Conservation (phyloP, 305 asterid genomes). For the Caryopteris hybrid region DNA sequence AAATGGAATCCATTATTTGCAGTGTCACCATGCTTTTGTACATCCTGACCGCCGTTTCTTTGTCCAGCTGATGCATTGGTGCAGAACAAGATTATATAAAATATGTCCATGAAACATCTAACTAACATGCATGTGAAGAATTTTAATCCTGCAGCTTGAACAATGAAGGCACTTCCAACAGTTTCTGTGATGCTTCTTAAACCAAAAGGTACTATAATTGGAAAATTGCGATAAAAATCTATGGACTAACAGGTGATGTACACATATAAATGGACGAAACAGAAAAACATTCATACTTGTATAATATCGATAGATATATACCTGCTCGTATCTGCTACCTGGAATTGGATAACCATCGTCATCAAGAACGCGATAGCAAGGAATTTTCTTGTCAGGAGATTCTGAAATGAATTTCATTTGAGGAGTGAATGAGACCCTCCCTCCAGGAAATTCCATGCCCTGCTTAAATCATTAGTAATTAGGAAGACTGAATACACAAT, state of each 20-base stretch:
- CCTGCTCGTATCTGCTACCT: constrained; percentile 50
- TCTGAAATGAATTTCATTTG: constrained; percentile 66
- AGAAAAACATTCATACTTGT: no score
- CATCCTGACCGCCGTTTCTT: constrained; percentile 72
- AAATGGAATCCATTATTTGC: constrained; percentile 68
- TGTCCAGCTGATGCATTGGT: constrained; percentile 38
- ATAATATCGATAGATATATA: constrained; percentile 19
- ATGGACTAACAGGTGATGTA: background rate
- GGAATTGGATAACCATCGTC: constrained; percentile 58
- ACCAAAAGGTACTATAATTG: no score
- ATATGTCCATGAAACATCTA: no score
- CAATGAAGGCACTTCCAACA: no score
- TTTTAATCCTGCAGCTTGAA: no score
- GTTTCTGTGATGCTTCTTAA: no score
- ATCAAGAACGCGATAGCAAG: constrained; percentile 84
- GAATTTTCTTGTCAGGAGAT: constrained; percentile 53
- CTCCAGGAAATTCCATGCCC: constrained; percentile 84
- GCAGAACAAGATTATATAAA: no score
- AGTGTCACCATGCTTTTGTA: constrained; percentile 76
- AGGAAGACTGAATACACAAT: background rate
- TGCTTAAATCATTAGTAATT: constrained; percentile 12
- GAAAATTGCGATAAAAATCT: no score
- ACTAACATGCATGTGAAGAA: no score
- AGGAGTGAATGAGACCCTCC: constrained; percentile 54
- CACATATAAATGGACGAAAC: no score